Evolutionary conservation across 108 stramenopile genomes (phyloP).

Genomic region (Stephanodiscus minutulus): DNA sequence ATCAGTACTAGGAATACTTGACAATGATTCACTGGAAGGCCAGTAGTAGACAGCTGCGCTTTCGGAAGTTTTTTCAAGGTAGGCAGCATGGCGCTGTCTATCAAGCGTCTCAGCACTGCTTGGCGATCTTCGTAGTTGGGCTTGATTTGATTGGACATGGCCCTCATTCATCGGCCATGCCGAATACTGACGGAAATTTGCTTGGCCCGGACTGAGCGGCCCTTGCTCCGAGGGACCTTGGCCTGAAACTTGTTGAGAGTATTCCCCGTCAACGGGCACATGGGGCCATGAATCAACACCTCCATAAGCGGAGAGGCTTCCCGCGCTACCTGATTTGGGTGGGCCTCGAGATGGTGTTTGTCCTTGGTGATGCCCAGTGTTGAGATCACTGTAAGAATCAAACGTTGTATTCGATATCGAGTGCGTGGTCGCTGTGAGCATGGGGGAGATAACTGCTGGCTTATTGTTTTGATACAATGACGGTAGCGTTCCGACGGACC

Average conservation of each 20-base stretch:
- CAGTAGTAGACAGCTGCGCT: conserved; percentile 14
- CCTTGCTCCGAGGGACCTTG: conserved; percentile 1
- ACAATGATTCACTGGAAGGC: conserved; percentile 28
- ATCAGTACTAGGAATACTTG: conserved; percentile 16
- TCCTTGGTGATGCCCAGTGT: conserved; percentile 10
- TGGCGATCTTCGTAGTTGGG: conserved; percentile 3
- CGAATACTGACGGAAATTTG: conserved; percentile 1
- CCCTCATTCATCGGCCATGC: conserved; percentile 30
- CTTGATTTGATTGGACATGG: conserved; percentile 13
- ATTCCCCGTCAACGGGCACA: conserved; percentile 7
- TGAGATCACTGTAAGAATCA: conserved; percentile 34
- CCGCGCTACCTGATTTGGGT: conserved; percentile 30
- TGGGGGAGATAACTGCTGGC: conserved; percentile 20
- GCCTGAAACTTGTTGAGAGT: conserved; percentile 12
- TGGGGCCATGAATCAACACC: conserved; percentile 35
- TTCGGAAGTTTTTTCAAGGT: conserved; percentile 12
- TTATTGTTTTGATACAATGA: conserved; percentile 34
- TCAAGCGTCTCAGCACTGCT: conserved; percentile 18
- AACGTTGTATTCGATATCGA: conserved; percentile 42
- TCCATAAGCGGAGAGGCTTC: conserved; percentile 36
- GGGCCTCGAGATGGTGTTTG: conserved; percentile 10
- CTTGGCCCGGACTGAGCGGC: conserved; percentile 15
- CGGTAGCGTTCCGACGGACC: conserved; percentile 20
- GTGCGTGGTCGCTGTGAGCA: conserved; percentile 37
- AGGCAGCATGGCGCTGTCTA: conserved; percentile 17